Percentiles rank a stretch among this genome's conserved stretches.
Evolutionary conservation across 2,329 filamentous ascomycete genomes (phyloP).

Genomic region (Microascus cirrosus): DNA sequence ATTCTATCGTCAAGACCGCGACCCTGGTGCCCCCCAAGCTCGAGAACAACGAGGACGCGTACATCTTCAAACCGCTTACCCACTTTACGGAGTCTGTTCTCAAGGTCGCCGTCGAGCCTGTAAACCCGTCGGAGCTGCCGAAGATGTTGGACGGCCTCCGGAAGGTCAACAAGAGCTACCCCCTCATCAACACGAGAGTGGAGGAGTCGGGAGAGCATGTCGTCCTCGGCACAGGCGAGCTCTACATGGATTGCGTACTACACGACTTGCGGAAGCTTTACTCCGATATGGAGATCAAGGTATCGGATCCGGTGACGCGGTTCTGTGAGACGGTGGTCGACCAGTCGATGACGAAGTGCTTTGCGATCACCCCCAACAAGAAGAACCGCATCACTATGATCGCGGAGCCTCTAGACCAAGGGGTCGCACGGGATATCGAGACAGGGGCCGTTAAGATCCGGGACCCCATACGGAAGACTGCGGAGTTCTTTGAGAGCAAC

Average conservation of each 20-base stretch:
- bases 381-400: slow-evolving; percentile 99
- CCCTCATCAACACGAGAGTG: slow-evolving; percentile 89
- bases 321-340: slow-evolving; percentile 98
- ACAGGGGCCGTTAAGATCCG: slow-evolving; percentile 81
- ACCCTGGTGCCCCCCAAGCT: slow-evolving; percentile 75
- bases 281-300: slow-evolving; percentile 98
- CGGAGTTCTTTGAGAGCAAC: slow-evolving; percentile 93
- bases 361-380: slow-evolving; percentile 95
- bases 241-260: slow-evolving; percentile 99
- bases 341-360: slow-evolving; percentile 95
- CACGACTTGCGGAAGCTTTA: slow-evolving; percentile 91
- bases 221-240: slow-evolving; percentile 84
- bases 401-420: slow-evolving; percentile 87
- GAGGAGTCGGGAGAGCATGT: slow-evolving; percentile 97
- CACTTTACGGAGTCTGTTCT: slow-evolving; percentile 97
- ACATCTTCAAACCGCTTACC: slow-evolving; percentile 85
- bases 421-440: slow-evolving; percentile 92
- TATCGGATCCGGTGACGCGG: slow-evolving; percentile 91
- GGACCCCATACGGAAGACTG: slow-evolving; percentile 84
- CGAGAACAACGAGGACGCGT: slow-evolving; percentile 80
- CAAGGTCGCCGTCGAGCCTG: slow-evolving; percentile 94
- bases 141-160: slow-evolving; percentile 97
- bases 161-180: slow-evolving; percentile 97
- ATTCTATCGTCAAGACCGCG: slow-evolving; percentile 95
- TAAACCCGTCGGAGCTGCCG: slow-evolving; percentile 93